Conservation (phyloP, 257 asterid species). For the Mentha longifolia region DNA sequence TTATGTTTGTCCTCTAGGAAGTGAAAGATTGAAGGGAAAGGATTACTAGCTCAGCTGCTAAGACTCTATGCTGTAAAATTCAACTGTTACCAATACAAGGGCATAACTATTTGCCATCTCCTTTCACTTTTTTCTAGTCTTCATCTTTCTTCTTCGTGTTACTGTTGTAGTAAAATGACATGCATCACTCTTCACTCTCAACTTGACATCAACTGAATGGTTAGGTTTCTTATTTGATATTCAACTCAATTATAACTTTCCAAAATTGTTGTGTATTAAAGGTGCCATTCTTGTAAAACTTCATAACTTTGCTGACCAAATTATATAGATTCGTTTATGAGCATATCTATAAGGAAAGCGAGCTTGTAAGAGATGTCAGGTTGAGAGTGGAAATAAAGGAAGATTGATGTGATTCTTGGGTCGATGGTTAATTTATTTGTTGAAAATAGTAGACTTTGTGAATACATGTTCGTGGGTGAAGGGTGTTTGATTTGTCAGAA, state of each 20-base stretch:
- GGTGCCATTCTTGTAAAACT: not conserved
- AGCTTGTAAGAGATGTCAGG: not conserved
- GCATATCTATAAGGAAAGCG: not conserved
- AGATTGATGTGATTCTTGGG: not conserved
- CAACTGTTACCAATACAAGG: too few species aligned
- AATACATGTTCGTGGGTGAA: not conserved
- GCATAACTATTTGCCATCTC: too few species aligned
- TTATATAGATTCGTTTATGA: not conserved
- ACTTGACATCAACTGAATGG: not conserved
- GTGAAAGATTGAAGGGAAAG: too few species aligned
- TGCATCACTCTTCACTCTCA: too few species aligned
- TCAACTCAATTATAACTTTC: too few species aligned
- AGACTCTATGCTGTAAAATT: too few species aligned
- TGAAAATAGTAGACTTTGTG: constrained; percentile 15
- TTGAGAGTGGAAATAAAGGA: not conserved
- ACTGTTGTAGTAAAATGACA: not conserved
- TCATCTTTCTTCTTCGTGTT: not conserved
- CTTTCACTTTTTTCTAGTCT: too few species aligned
- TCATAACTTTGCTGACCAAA: not conserved
- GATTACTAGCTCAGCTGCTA: too few species aligned
- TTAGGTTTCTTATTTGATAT: not conserved
- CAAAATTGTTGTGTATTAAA: too few species aligned
- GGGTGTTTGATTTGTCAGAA: not conserved
- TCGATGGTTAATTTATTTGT: constrained; percentile 1
- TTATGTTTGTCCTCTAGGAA: too few species aligned